These are phyloP conservation scores for Aureobasidium namibiae DNA, from an alignment of 2,329 filamentous ascomycete genomes.

Conservation along the genomic window DNA sequence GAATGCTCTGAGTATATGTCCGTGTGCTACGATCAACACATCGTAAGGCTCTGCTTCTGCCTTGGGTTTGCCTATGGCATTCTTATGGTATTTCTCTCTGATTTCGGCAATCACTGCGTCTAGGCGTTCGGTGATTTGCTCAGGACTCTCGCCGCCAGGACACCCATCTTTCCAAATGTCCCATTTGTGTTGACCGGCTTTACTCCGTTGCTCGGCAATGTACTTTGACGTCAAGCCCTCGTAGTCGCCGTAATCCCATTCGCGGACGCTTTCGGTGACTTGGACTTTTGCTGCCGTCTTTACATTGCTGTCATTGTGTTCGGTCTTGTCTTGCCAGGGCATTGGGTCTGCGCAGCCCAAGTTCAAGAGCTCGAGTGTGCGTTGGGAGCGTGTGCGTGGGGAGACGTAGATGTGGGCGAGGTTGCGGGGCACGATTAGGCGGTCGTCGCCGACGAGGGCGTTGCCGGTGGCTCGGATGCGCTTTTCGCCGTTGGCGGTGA, in stretches of 20 bases:
- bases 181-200: constrained; percentile 52
- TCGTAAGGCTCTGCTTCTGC: constrained; percentile 40
- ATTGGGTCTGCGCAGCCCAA: constrained; percentile 60
- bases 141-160: constrained; percentile 62
- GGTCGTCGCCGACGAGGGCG: constrained; percentile 74
- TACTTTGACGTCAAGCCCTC: constrained; percentile 48
- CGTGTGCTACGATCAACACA: constrained; percentile 77
- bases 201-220: constrained; percentile 40
- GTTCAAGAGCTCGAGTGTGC: constrained; percentile 81
- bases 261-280: constrained; percentile 44
- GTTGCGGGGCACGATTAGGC: constrained; percentile 74
- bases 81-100: constrained; percentile 40
- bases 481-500: constrained; percentile 65
- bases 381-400: constrained; percentile 73
- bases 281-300: constrained; percentile 37
- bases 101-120: constrained; percentile 72
- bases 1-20: constrained; percentile 80
- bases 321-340: constrained; percentile 51
- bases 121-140: constrained; percentile 62
- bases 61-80: constrained; percentile 46
- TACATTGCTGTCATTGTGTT: constrained; percentile 21
- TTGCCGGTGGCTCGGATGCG: constrained; percentile 58
- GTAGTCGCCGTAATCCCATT: constrained; percentile 58
- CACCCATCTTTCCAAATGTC: constrained; percentile 90
- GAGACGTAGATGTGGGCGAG: constrained; percentile 75